Evolutionary conservation across 2,329 filamentous ascomycete species (phyloP), one percentile per base, ranked within the genome.

Genomic region (Aspergillus vadensis): DNA sequence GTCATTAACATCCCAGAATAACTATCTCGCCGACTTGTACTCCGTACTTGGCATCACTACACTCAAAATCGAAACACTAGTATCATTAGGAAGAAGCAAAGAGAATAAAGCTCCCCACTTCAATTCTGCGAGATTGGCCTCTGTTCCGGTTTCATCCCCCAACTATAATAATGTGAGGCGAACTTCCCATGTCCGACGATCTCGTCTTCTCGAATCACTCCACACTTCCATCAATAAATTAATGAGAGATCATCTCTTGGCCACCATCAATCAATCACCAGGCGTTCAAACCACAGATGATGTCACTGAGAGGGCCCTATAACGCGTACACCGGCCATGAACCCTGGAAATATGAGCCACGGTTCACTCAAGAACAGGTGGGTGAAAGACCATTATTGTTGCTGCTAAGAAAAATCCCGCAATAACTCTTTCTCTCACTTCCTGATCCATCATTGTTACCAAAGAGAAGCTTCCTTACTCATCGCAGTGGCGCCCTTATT

Each of bases 231-330:
- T 25, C 25, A 17, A 9, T 17, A 49, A 27, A 25, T 15, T 36
- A 19, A 17, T 49, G 47, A 27, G 47, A 10, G 23, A 49, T 49
- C 23, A 27, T 49, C 15, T 49, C 23, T n/a, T 49, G 47, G 47
- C 25, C 25, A n/a, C 6, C 25, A 17, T 49, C 15, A 27, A 49
- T 30, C 47, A 30, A 30, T 30, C 15, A 30, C n/a, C 15, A 19
- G 25, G 23, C 2, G 12, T 27, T 25, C 21, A 19, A 14, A 43
- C 27, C 43, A 32, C 23, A 15, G 41, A 58, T 64, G 57, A 57
- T 64, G 62, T 63, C 57, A 63, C 56, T 50, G 17, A 17, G 21
- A 30, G 32, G 39, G 19, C 25, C 15, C 17, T 38, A 12, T n/a
- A 27, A 38, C 57, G 38, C 47, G 53, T 27, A 57, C 43, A 38